Conservation (phyloP, 2,329 filamentous ascomycete species). For the Sarocladium kiliense region DNA sequence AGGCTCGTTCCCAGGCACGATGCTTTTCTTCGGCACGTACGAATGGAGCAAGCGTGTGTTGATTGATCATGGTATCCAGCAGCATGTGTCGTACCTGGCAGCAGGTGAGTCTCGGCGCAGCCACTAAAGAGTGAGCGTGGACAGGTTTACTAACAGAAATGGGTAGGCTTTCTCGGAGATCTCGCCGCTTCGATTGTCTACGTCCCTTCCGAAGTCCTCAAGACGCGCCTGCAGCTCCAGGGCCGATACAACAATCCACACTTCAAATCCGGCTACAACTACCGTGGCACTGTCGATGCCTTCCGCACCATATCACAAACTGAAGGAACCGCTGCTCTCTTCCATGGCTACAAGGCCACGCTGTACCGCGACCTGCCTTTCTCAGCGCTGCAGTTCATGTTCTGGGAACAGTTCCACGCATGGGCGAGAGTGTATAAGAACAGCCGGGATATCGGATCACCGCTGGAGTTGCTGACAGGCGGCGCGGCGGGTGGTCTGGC, state of each 20-base stretch:
- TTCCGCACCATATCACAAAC: slow-evolving; percentile 75
- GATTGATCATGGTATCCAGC: slow-evolving; percentile 77
- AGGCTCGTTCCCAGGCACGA: slow-evolving; percentile 88
- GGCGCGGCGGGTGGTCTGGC: slow-evolving; percentile 87
- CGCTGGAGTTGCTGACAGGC: slow-evolving; percentile 82
- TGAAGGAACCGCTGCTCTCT: slow-evolving; percentile 82
- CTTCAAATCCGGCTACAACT: slow-evolving; percentile 95
- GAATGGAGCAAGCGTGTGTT: slow-evolving; percentile 90
- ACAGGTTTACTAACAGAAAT: slow-evolving; percentile 8
- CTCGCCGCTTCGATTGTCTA: slow-evolving; percentile 89
- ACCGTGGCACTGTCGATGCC: slow-evolving; percentile 79
- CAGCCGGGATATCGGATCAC: slow-evolving; percentile 77
- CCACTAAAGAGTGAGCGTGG: too few relatives aligned
- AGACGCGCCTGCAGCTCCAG: slow-evolving; percentile 93
- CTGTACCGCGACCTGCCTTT: slow-evolving; percentile 92
- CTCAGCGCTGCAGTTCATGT: slow-evolving; percentile 93
- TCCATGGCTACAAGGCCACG: slow-evolving; percentile 96
- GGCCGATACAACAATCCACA: slow-evolving; percentile 92
- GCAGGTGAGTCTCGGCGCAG: slow-evolving; percentile 62
- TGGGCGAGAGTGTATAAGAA: slow-evolving; percentile 76
- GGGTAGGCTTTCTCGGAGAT: slow-evolving; percentile 81
- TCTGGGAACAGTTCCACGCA: slow-evolving; percentile 90
- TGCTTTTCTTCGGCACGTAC: slow-evolving; percentile 94
- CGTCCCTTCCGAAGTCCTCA: slow-evolving; percentile 94
- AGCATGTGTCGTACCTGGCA: slow-evolving; percentile 78